Percentiles rank a stretch among this genome's conserved stretches.
phyloP scores from a whole-genome alignment of 2,329 filamentous ascomycete species.

The Sporothrix brunneoviolacea region DNA sequence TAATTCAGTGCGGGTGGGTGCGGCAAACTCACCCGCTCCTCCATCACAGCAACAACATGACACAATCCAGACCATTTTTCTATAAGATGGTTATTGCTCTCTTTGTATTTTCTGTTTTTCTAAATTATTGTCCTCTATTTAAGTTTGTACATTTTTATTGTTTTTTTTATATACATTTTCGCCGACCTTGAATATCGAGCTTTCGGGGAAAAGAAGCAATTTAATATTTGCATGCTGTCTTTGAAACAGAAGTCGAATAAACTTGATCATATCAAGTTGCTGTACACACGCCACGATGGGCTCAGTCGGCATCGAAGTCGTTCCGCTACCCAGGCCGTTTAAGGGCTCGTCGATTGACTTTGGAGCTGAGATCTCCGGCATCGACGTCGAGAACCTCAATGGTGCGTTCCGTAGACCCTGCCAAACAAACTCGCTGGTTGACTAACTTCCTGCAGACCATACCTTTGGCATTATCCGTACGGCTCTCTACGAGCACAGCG shows the following conservation, averaged over 20 bases:
- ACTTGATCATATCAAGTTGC: too few relatives aligned
- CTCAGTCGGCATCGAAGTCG: constrained; percentile 10
- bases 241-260: too few relatives aligned
- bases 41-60: too few relatives aligned
- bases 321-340: constrained; percentile 12
- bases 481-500: constrained; percentile 60
- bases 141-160: not conserved
- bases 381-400: constrained; percentile 53
- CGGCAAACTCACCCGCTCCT: not conserved
- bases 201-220: too few relatives aligned
- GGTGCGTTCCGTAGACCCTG: constrained; percentile 37
- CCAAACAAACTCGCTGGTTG: not conserved
- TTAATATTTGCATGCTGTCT: too few relatives aligned
- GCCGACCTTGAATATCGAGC: too few relatives aligned
- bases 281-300: constrained; percentile 16
- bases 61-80: not conserved
- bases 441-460: constrained; percentile 36
- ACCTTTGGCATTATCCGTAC: constrained; percentile 58
- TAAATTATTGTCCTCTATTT: not conserved
- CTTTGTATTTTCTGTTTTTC: not conserved
- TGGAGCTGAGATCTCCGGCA: constrained; percentile 51
- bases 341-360: constrained; percentile 40
- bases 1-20: not conserved
- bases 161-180: too few relatives aligned
- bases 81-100: not conserved